These are phyloP conservation scores for Aureobasidium melanogenum DNA, from an alignment of 2,329 filamentous ascomycete genomes.

Conservation along the genomic window DNA sequence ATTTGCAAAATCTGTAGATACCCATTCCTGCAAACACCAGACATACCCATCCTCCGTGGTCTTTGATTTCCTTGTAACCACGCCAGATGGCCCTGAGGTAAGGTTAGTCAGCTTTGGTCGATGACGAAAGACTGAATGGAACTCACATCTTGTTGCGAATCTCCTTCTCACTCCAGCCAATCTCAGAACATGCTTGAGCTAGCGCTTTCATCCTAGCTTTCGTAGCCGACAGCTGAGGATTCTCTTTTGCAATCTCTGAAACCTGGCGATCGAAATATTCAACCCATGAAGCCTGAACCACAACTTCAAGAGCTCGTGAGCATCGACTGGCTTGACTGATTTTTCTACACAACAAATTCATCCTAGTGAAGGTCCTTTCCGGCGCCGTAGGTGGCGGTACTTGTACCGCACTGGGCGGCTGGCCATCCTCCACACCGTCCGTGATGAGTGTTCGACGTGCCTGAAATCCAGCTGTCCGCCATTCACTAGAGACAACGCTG, in stretches of 20 bases:
- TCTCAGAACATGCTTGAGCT: conserved; percentile 45
- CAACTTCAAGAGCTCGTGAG: conserved; percentile 49
- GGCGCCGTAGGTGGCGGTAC: not conserved
- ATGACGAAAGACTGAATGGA: not conserved
- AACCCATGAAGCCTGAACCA: conserved; percentile 50
- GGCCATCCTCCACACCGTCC: conserved; percentile 12
- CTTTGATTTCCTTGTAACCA: conserved; percentile 51
- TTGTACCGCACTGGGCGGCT: conserved; percentile 13
- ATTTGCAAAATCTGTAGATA: conserved; percentile 53
- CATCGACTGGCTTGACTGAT: conserved; percentile 44
- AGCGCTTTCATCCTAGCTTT: conserved; percentile 45
- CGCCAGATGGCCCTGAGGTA: conserved; percentile 41
- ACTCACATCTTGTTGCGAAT: conserved; percentile 39
- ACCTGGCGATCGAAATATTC: conserved; percentile 47
- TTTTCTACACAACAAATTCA: conserved; percentile 36
- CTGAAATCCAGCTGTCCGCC: conserved; percentile 23
- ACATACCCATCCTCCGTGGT: conserved; percentile 47
- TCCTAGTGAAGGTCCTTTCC: conserved; percentile 28
- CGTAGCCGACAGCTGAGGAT: conserved; percentile 33
- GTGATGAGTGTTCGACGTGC: conserved; percentile 17
- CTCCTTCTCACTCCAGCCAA: conserved; percentile 50
- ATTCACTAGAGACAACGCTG: conserved; percentile 26
- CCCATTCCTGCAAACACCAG: conserved; percentile 50
- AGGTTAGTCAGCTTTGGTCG: not conserved
- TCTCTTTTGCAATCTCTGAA: conserved; percentile 31